These are phyloP conservation scores for Epichloe festucae DNA, from an alignment of 2,329 filamentous ascomycete genomes.

Conservation along the genomic window DNA sequence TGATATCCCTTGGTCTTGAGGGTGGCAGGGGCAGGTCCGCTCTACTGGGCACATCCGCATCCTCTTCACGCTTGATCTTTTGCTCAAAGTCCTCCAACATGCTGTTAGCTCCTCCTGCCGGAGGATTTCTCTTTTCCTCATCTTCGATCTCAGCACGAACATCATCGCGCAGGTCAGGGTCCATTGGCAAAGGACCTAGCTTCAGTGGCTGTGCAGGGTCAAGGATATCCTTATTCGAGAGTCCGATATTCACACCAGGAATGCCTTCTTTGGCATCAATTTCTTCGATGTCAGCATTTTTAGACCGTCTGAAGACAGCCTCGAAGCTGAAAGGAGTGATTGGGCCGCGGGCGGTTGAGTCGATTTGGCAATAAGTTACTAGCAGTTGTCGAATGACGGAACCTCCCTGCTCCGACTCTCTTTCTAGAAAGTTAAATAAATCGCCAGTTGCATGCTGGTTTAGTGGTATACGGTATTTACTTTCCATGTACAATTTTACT, in stretches of 20 bases:
- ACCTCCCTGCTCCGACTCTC: conserved; percentile 71
- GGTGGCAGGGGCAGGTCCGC: conserved; percentile 76
- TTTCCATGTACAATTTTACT: conserved; percentile 70
- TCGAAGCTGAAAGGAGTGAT: conserved; percentile 53
- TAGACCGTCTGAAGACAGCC: conserved; percentile 42
- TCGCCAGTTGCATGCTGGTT: conserved; percentile 73
- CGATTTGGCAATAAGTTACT: conserved; percentile 43
- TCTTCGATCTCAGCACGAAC: conserved; percentile 78
- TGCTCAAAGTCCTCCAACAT: conserved; percentile 81
- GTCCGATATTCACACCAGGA: conserved; percentile 47
- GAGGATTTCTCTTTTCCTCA: conserved; percentile 67
- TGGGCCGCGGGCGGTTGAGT: conserved; percentile 45
- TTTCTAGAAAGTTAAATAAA: conserved; percentile 78
- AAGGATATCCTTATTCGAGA: conserved; percentile 47
- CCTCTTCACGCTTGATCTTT: conserved; percentile 80
- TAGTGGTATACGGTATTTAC: conserved; percentile 83
- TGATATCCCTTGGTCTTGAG: conserved; percentile 77
- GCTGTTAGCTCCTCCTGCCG: conserved; percentile 54
- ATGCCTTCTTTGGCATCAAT: conserved; percentile 52
- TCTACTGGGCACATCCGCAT: conserved; percentile 66
- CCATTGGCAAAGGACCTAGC: conserved; percentile 73
- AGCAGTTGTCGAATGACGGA: conserved; percentile 66
- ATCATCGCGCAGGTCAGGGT: conserved; percentile 69
- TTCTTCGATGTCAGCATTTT: conserved; percentile 50
- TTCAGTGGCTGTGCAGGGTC: conserved; percentile 48